Evolutionary conservation across 1,284 basidiomycete species (phyloP).

Genomic region (Ustilago trichophora): DNA sequence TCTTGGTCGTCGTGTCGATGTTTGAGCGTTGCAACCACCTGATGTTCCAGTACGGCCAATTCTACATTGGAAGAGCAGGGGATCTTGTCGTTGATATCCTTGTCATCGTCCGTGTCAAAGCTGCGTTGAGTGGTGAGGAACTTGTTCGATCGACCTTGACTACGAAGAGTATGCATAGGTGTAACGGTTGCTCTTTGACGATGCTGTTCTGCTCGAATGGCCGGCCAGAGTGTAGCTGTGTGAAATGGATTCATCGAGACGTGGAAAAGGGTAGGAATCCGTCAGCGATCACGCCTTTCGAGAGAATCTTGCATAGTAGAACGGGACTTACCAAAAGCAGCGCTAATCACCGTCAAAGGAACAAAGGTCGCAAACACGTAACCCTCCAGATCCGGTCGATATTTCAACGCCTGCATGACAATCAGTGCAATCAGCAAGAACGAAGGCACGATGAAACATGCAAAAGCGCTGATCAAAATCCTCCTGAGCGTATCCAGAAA

Average conservation of each 20-base stretch:
- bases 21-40: conserved; percentile 6
- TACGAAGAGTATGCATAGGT: conserved; percentile 15
- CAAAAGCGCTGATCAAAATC: conserved; percentile 25
- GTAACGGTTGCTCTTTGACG: neutral
- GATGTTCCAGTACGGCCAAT: conserved; percentile 13
- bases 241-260: no score
- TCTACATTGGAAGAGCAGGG: conserved; percentile 6
- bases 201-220: conserved; percentile 19
- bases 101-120: conserved; percentile 29
- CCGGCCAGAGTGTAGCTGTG: conserved; percentile 35
- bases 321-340: conserved; percentile 24
- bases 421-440: conserved; percentile 28
- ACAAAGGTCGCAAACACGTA: conserved; percentile 23
- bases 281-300: no score
- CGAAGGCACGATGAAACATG: conserved; percentile 23
- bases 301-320: no score
- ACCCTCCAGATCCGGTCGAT: conserved; percentile 21
- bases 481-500: conserved; percentile 18
- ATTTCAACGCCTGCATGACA: conserved; percentile 15
- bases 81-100: conserved; percentile 8
- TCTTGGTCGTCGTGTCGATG: conserved; percentile 8
- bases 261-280: no score
- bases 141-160: conserved; percentile 18
- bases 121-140: conserved; percentile 24
- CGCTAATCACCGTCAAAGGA: conserved; percentile 11